Percentiles rank a stretch among this genome's conserved stretches.
Conservation (phyloP, 192 early-diverging fungal species). For the Cetraspora pellucida region DNA sequence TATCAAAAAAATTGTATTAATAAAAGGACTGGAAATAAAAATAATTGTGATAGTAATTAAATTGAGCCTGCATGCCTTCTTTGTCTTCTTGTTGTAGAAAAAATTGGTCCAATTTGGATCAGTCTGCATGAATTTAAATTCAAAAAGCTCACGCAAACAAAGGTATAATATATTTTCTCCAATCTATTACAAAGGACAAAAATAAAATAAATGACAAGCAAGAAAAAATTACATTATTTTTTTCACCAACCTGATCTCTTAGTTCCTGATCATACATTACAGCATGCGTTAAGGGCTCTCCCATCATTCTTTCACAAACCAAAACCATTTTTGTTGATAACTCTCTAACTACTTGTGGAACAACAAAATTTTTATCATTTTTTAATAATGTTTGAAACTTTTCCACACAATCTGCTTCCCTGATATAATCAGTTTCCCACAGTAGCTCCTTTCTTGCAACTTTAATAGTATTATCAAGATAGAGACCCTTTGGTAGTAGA, state of each 20-base stretch:
- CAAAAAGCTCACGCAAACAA: slow-evolving; percentile 87
- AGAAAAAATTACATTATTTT: neutral
- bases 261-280: slow-evolving; percentile 59
- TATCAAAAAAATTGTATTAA: slow-evolving; percentile 22
- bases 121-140: slow-evolving; percentile 97
- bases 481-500: slow-evolving; percentile 90
- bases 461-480: slow-evolving; percentile 93
- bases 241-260: slow-evolving; percentile 52
- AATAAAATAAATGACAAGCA: neutral
- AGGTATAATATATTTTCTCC: slow-evolving; percentile 76
- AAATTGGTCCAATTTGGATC: slow-evolving; percentile 99
- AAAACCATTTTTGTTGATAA: slow-evolving; percentile 75
- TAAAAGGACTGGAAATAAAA: neutral
- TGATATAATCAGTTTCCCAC: slow-evolving; percentile 91
- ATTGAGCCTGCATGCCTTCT: slow-evolving; percentile 44
- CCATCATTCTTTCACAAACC: slow-evolving; percentile 76
- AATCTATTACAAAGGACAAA: slow-evolving; percentile 51
- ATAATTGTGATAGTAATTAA: neutral
- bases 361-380: slow-evolving; percentile 61
- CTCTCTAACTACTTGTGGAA: slow-evolving; percentile 74
- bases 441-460: slow-evolving; percentile 86
- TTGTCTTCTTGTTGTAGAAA: slow-evolving; percentile 71
- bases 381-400: slow-evolving; percentile 69
- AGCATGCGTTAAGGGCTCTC: slow-evolving; percentile 67
- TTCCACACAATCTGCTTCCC: slow-evolving; percentile 80